A percentile compares a stretch with the other conserved stretches of the same genome.
Evolutionary conservation across 768 basidiomycete genomes (phyloP).

Genomic region (Lentinula lateritia): DNA sequence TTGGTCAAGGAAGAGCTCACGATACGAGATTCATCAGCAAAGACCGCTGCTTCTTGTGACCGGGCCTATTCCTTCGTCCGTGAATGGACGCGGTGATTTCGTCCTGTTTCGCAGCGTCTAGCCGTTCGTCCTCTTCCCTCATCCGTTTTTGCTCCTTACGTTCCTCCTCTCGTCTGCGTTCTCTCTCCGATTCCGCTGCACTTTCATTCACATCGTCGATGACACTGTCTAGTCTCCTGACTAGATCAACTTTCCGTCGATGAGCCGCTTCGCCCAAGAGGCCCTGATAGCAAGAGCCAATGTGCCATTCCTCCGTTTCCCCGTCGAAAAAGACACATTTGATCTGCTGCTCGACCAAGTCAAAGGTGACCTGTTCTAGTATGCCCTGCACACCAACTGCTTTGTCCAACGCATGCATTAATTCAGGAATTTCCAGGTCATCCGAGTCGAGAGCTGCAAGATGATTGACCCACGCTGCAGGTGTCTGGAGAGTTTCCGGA

Average conservation of each 20-base stretch:
- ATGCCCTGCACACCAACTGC: constrained; percentile 51
- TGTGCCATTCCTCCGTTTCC: constrained; percentile 40
- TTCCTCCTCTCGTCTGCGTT: constrained; percentile 18
- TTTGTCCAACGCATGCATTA: constrained; percentile 55
- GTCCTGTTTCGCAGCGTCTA: constrained; percentile 24
- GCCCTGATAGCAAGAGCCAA: constrained; percentile 14
- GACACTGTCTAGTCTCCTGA: constrained; percentile 43
- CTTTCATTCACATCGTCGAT: constrained; percentile 47
- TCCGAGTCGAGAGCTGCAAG: constrained; percentile 45
- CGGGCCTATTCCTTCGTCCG: constrained; percentile 27
- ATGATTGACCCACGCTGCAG: constrained; percentile 50
- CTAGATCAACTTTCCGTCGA: constrained; percentile 18
- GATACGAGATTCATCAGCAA: constrained; percentile 65
- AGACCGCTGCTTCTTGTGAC: constrained; percentile 66
- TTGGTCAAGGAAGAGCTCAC: constrained; percentile 26
- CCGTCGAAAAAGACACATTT: constrained; percentile 57
- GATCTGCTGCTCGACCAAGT: constrained; percentile 42
- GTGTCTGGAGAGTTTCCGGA: constrained; percentile 34
- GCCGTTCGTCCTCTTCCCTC: constrained; percentile 20
- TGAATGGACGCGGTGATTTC: constrained; percentile 12
- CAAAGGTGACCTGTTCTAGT: constrained; percentile 56
- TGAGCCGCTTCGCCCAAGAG: not conserved
- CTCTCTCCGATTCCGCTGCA: constrained; percentile 34
- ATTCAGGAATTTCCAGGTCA: constrained; percentile 46
- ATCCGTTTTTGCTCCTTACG: constrained; percentile 4